Conservation (phyloP, 768 basidiomycete species). For the Lyophyllum decastes region DNA sequence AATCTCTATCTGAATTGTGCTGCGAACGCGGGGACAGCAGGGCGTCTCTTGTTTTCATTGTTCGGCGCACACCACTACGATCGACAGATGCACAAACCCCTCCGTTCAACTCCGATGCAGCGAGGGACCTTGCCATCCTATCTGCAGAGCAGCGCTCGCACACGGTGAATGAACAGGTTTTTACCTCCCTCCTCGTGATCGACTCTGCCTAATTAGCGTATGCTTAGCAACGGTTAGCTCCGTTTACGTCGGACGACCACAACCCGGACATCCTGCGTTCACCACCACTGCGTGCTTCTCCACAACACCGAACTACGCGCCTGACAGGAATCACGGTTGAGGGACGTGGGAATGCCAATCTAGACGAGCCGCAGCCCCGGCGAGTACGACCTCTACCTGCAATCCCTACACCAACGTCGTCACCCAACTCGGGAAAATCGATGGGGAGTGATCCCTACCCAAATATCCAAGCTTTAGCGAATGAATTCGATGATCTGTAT, state of each 20-base stretch:
- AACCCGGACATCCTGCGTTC: constrained; percentile 4
- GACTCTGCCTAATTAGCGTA: not conserved
- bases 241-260: not conserved
- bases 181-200: not conserved
- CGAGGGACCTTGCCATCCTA: not conserved
- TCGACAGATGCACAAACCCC: not conserved
- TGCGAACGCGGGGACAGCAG: constrained; percentile 17
- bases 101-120: not conserved
- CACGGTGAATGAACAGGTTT: constrained; percentile 14
- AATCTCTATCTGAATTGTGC: constrained; percentile 14
- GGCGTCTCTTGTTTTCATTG: constrained; percentile 20
- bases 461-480: constrained; percentile 5
- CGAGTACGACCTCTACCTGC: constrained; percentile 22
- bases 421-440: constrained; percentile 5
- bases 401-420: constrained; percentile 18
- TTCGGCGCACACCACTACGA: constrained; percentile 6
- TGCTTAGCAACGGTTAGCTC: not conserved
- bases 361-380: constrained; percentile 13
- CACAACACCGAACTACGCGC: constrained; percentile 6
- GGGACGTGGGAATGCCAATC: not conserved
- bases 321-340: constrained; percentile 9
- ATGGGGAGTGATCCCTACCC: constrained; percentile 8
- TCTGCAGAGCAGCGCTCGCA: constrained; percentile 5
- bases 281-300: constrained; percentile 3
- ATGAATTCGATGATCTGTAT: constrained; percentile 18